Conservation (phyloP, 352 stramenopile genomes). For the Pythium plurisporium region DNA sequence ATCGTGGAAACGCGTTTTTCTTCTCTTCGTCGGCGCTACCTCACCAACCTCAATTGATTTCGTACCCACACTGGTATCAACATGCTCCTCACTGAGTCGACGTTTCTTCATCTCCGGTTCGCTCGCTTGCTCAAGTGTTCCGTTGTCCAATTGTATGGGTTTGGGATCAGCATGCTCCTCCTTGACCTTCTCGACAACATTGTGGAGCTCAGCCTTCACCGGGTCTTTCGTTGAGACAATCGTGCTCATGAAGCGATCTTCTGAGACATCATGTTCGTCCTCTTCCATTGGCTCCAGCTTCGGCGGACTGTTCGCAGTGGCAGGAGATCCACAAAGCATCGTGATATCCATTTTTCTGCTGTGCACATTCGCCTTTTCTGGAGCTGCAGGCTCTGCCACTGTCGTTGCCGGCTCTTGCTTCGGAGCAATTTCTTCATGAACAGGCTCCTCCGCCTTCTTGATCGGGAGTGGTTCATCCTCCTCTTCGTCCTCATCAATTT, state of each 20-base stretch:
- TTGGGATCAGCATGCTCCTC: not conserved
- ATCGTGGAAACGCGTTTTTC: slow-evolving; percentile 23
- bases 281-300: slow-evolving; percentile 18
- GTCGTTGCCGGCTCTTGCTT: not conserved
- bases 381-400: not conserved
- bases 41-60: not conserved
- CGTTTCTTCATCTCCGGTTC: slow-evolving; percentile 12
- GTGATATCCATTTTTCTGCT: slow-evolving; percentile 49
- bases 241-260: slow-evolving; percentile 24
- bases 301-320: not conserved
- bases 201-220: not conserved
- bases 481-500: slow-evolving; percentile 25
- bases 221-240: slow-evolving; percentile 14
- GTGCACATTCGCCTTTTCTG: not conserved
- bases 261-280: slow-evolving; percentile 24
- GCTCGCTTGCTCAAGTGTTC: not conserved
- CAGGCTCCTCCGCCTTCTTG: not conserved
- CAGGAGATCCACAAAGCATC: slow-evolving; percentile 23
- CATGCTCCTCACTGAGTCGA: slow-evolving; percentile 4
- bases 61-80: slow-evolving; percentile 1
- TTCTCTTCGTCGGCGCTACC: not conserved
- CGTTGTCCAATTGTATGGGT: not conserved
- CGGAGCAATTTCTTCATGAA: too few species aligned
- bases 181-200: not conserved
- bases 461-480: slow-evolving; percentile 13